Base-by-base conservation (phyloP, 257 asterid species). In the Apocynum venetum region DNA sequence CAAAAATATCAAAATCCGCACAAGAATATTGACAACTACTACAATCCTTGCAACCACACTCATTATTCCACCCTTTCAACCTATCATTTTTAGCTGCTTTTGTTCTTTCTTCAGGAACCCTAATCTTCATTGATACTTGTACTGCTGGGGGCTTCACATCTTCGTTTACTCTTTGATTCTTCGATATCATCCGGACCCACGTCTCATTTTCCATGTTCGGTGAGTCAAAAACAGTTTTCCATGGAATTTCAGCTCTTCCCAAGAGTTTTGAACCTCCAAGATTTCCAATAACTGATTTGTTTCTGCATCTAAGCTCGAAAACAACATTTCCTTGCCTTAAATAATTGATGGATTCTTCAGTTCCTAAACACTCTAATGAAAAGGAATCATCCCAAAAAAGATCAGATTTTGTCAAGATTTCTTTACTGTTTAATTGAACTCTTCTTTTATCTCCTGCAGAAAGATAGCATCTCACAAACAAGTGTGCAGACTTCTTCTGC, bases 381-480 rank as follows among this genome's bases (percentile, higher is more conserved):
- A 90, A 83, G 20, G 83, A 79, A 43, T 88, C 89, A 46, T 89
- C 66, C 97, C 91, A 92, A 20, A 49, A 64, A 17, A 81, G 71
- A 77, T 84, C 73, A 15, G 89, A 86, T 6, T 84, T 75, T 65
- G 91, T 81, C 76, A 90, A 53, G 82, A 89, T 25, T 65, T 85
- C 76, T 35, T 74, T 81, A 80, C 77, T 92, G 77, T 84, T 88
- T 79, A 90, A 44, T 38, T 82, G 82, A 63, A 86, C 81, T 80
- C 83, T 89, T 74, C 59, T 82, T 77, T 83, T 83, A 79, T 25
- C 31, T 76, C 89, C 84, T 71, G 89, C 76, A 8, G 92, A 79
- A 48, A 92, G 86, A 74, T 83, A 86, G 72, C 96, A 90, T 79
- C 97, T 89, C 0, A 92, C 88, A 70, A 92, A 92, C 31, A 89